Base-by-base conservation (phyloP, 2,329 filamentous ascomycete species). In the Exophiala phaeomuriformis region DNA sequence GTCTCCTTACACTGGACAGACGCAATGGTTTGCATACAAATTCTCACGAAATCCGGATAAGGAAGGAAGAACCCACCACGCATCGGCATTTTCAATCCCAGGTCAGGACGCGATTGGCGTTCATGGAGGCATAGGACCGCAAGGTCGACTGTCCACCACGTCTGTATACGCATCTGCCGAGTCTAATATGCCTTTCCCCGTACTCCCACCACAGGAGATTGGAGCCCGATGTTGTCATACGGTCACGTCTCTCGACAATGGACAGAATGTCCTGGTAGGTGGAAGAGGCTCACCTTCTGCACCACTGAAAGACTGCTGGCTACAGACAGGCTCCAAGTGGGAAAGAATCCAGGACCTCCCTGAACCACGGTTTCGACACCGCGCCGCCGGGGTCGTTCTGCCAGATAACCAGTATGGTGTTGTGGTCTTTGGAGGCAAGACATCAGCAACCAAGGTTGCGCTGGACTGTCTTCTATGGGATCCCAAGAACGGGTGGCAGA, bases 271-370 rank as follows among this genome's bases (percentile, higher is more conserved):
- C 7, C 73, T 95, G 44, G 77, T 81, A 31, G 90, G 91, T 28
- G 91, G 91, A 3, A 79, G 90, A 55, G 76, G 79, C n/a, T 91
- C 88, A 5, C 90, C 90, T 3, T 76, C 82, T 8, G 77, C 76
- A 31, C 82, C 82, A 1, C 72, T 88, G 40, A 73, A 74, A 35
- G 87, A 93, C 67, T 90, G 86, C 62, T 96, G 88, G 88, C 62
- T 90, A 1, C 81, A 84, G 58, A 75, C 78, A 49, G 77, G 77
- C 47, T 75, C 75, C 31, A 67, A 64, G 9, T 95, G 89, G 89
- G 74, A 76, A 53, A 76, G 74, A 58, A 77, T 81, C 9, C 75
- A 84, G 54, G 77, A 81, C 62, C 73, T 95, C n/a, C 84, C 85
- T 0, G 64, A 73, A n/a, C 78, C 85, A 6, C 75, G 90, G 28